Conservation (phyloP, 1,284 basidiomycete species). For the Melampsora larici-populina region DNA sequence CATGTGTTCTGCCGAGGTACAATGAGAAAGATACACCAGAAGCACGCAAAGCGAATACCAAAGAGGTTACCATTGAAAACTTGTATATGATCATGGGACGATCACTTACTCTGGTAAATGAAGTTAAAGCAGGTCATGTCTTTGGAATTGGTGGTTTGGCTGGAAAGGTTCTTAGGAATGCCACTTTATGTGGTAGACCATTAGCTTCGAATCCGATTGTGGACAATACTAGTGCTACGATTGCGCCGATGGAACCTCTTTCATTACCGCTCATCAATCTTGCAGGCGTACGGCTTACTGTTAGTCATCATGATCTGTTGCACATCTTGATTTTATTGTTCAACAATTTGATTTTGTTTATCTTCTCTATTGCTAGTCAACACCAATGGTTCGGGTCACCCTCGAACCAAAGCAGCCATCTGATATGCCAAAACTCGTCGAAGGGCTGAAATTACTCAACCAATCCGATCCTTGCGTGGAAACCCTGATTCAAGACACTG, state of each 20-base stretch:
- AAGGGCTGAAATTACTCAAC: constrained; percentile 81
- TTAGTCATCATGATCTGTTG: constrained; percentile 55
- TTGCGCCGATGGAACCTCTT: constrained; percentile 42
- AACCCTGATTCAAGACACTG: constrained; percentile 92
- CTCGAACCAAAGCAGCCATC: constrained; percentile 54
- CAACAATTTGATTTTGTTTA: not conserved
- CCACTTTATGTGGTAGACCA: constrained; percentile 74
- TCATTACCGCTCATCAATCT: constrained; percentile 72
- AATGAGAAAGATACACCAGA: constrained; percentile 67
- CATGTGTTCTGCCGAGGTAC: constrained; percentile 86
- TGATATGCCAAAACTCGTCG: constrained; percentile 88
- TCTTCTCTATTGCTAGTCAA: constrained; percentile 36
- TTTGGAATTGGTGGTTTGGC: constrained; percentile 89
- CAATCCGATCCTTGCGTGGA: constrained; percentile 98
- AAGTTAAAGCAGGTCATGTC: constrained; percentile 89
- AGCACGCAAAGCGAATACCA: constrained; percentile 62
- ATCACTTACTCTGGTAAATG: constrained; percentile 77
- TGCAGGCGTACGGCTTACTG: constrained; percentile 69
- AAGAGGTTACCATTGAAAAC: constrained; percentile 66
- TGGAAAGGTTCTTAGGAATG: constrained; percentile 83
- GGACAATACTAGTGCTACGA: constrained; percentile 51
- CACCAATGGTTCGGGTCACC: constrained; percentile 50
- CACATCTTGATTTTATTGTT: not conserved
- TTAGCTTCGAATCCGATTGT: constrained; percentile 50
- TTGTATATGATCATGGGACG: constrained; percentile 98